A percentile compares a stretch with the other conserved stretches of the same genome.
These are phyloP conservation scores for Aspergillus neoniger DNA, from an alignment of 2,329 filamentous ascomycete genomes.

Conservation along the genomic window DNA sequence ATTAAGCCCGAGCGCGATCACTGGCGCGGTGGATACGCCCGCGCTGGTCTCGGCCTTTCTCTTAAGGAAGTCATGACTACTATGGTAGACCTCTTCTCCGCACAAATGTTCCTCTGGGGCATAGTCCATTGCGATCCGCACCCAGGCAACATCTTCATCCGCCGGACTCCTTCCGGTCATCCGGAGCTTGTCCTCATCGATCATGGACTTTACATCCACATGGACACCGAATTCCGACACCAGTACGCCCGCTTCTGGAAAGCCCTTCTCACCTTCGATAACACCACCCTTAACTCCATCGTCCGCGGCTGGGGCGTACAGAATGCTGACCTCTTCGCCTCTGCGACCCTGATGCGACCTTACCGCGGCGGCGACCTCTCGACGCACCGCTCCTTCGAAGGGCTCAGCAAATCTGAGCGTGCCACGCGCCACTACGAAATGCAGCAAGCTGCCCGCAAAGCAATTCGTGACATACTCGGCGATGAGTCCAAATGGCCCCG, in stretches of 20 bases:
- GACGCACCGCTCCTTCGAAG: conserved; percentile 59
- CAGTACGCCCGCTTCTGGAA: conserved; percentile 94
- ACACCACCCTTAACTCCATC: conserved; percentile 71
- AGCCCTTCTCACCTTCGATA: conserved; percentile 89
- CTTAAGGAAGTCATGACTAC: conserved; percentile 90
- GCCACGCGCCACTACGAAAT: conserved; percentile 71
- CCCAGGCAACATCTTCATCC: conserved; percentile 95
- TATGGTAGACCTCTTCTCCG: conserved; percentile 95
- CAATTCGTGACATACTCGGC: conserved; percentile 75
- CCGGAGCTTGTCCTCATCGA: conserved; percentile 94
- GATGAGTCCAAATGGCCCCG: conserved; percentile 88
- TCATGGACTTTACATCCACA: conserved; percentile 92
- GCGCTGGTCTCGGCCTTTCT: conserved; percentile 80
- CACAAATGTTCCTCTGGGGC: conserved; percentile 97
- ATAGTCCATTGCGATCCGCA: conserved; percentile 96
- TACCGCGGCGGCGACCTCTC: conserved; percentile 81
- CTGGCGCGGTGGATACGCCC: conserved; percentile 72
- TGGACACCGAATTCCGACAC: conserved; percentile 78
- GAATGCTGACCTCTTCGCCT: conserved; percentile 87
- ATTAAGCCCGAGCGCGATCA: conserved; percentile 78
- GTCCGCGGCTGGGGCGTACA: conserved; percentile 83
- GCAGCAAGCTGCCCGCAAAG: conserved; percentile 70
- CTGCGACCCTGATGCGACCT: conserved; percentile 82
- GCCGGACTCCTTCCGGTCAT: conserved; percentile 76
- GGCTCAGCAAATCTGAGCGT: conserved; percentile 56